Evolutionary conservation across 495 filamentous ascomycete species (phyloP), one percentile per base, ranked within the genome.

Genomic region (Xylaria acuta): DNA sequence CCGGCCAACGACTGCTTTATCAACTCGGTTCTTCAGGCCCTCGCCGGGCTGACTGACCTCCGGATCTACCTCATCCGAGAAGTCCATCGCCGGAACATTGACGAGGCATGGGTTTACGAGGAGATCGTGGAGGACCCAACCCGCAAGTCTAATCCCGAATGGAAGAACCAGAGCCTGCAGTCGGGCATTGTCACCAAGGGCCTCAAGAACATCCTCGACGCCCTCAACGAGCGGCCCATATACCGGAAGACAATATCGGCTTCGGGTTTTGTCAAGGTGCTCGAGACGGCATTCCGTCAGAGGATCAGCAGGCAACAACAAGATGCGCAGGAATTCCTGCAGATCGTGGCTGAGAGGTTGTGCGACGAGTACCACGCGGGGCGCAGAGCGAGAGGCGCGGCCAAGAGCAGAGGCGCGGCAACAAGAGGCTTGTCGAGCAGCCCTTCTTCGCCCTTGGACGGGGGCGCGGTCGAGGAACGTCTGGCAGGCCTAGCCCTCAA

Each of bases 1-100:
- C 88, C 94, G 5, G 97, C 95, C 70, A 98, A 98, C 84, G 97
- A 99, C 81, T 99, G 96, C 85, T 99, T 98, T 84, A 98, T 99
- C 84, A 99, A 99, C 81, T 97, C 95, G 30, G 92, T 97, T 30
- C 87, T 98, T 43, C 96, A 99, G 82, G 94, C 93, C 0, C 86
- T 99, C 25, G 95, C 97, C n/a, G 96, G 96, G 1, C 86, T 98
- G n/a, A 92, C 91, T 4, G 94, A 98, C 75, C 86, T 99, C 74
- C 91, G 97, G 34, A 80, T 94, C 43, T 98, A 97, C 77, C 83
- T 98, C 5, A 98, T 97, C 74, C 87, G 94, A 51, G 95, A 97
- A 80, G 89, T 90, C 36, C 93, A 97, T 79, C 89, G 94, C 71
- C 90, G 94, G 69, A 87, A 88, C 36, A 84, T 97, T 63, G 93